Evolutionary conservation across 164 flowering plant species (phyloP).

Genomic region (Piper longum): DNA sequence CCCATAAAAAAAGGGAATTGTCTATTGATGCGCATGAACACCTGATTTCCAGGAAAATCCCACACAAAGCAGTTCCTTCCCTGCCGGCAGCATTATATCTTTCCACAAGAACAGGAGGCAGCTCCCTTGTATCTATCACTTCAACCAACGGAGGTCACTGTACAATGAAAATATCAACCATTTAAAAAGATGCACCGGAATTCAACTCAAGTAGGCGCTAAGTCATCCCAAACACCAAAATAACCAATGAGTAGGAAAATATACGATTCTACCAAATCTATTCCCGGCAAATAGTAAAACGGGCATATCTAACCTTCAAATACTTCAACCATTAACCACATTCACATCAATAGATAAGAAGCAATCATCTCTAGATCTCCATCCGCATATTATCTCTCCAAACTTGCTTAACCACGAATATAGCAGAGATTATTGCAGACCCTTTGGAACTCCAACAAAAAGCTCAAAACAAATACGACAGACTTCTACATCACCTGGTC

Average conservation of each 20-base stretch:
- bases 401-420: no score
- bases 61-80: constrained; percentile 94
- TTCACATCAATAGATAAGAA: no score
- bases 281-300: neutral
- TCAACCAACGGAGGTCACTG: constrained; percentile 99
- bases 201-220: no score
- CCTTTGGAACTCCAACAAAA: neutral
- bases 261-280: no score
- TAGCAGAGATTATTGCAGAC: no score
- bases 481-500: neutral
- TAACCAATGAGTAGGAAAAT: no score
- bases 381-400: neutral
- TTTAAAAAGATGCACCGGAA: no score
- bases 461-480: no score
- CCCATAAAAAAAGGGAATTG: constrained; percentile 89
- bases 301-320: no score
- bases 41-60: constrained; percentile 91
- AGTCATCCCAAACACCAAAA: neutral
- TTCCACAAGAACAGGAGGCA: constrained; percentile 78
- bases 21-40: constrained; percentile 99
- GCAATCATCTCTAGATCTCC: no score
- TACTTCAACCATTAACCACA: no score
- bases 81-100: constrained; percentile 95
- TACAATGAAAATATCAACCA: constrained; percentile 1
- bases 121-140: constrained; percentile 72